Percentiles rank a stretch among this genome's conserved stretches.
Evolutionary conservation across 305 asterid species (phyloP).

Genomic region (Fraxinus platypoda): DNA sequence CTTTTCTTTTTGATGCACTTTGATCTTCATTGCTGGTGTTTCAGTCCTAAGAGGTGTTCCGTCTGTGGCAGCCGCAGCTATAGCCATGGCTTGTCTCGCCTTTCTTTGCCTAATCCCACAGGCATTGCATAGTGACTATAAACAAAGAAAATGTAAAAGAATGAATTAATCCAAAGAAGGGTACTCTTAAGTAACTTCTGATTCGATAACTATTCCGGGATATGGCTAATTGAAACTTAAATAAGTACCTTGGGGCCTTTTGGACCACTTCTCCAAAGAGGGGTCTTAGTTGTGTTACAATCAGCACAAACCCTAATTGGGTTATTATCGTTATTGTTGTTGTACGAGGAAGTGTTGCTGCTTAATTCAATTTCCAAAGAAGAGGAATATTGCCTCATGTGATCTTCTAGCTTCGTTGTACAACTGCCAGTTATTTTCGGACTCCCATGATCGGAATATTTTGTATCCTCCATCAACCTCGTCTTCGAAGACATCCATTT

Average conservation of each 20-base stretch:
- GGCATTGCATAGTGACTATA: slow-evolving; percentile 87
- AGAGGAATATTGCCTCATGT: slow-evolving; percentile 34
- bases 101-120: slow-evolving; percentile 95
- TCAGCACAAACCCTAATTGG: slow-evolving; percentile 95
- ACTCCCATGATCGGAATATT: slow-evolving; percentile 24
- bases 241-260: slow-evolving; percentile 84
- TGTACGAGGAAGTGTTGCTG: slow-evolving; percentile 46
- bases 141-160: not conserved
- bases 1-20: slow-evolving; percentile 42
- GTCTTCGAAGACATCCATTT: slow-evolving; percentile 67
- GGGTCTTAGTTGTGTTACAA: slow-evolving; percentile 93
- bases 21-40: slow-evolving; percentile 44
- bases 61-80: slow-evolving; percentile 43
- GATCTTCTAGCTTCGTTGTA: slow-evolving; percentile 30
- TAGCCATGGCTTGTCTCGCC: slow-evolving; percentile 83
- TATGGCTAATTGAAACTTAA: not conserved
- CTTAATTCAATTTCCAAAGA: slow-evolving; percentile 48
- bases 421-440: not conserved
- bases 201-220: not conserved
- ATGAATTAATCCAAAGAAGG: not conserved
- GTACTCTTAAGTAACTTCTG: not conserved
- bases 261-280: slow-evolving; percentile 99
- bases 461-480: slow-evolving; percentile 62
- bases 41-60: slow-evolving; percentile 18
- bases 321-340: slow-evolving; percentile 14